Evolutionary conservation across 371 early-diverging fungal species (phyloP), one percentile per base, ranked within the genome.

Genomic region (Gilbertella persicaria): DNA sequence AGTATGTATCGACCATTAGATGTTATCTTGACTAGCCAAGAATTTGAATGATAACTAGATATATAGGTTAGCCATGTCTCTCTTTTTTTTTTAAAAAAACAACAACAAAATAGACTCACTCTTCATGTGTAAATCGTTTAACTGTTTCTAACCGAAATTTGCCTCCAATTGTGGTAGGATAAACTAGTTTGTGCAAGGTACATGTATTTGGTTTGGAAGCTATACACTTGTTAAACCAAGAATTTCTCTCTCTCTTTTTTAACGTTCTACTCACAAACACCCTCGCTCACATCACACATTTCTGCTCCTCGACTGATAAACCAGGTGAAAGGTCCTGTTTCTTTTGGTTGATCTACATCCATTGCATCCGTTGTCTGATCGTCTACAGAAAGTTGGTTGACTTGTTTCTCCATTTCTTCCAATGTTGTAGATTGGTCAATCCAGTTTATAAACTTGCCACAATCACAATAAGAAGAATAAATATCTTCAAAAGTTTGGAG

Each of bases 381-480:
- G 21, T 58, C 35, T 29, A 46, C 38, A 45, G 52, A 53, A 9
- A 55, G 53, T 16, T 41, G 43, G 16, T 30, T 23, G 1, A 51
- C 51, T 35, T 44, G 42, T 13, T 44, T 44, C 19, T 52, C 44
- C 33, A 44, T 36, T 2, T 52, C 44, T 1, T 30, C 14, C 4
- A 21, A 16, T 0, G 21, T 3, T 24, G 20, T 4, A 2, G 65
- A 46, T 19, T 77, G 75, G 40, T 91, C 91, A 7, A 85, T 55
- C 64, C 79, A 83, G 33, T 75, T 62, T n/a, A 93, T 78, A 58
- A 91, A 89, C 64, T 92, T 92, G 42, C 86, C 89, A 57, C 91
- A 92, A 64, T 95, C 94, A 70, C 94, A 94, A 65, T 93, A 95
- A 28, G 88, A 92, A 21, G 92, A 89, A 67, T 89, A 94, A 37